Evolutionary conservation across 192 early-diverging fungal genomes (phyloP).

Genomic region (Lunasporangiospora selenospora): DNA sequence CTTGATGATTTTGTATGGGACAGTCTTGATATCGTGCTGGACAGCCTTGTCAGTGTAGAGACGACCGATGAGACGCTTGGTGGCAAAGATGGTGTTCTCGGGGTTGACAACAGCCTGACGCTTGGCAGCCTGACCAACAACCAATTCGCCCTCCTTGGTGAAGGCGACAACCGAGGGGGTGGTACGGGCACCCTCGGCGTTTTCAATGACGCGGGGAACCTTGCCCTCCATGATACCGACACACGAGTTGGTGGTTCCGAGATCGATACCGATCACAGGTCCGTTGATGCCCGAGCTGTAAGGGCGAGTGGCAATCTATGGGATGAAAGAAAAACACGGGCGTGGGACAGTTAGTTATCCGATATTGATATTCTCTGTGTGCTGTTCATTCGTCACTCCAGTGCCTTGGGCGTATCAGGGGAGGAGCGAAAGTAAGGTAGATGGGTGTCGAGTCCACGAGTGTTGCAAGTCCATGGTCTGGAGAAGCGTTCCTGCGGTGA

Average conservation of each 20-base stretch:
- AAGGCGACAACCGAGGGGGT: constrained; percentile 98
- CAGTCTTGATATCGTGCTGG: constrained; percentile 88
- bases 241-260: constrained; percentile 99
- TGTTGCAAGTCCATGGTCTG: no score
- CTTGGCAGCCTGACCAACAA: constrained; percentile 98
- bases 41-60: constrained; percentile 89
- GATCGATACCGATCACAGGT: constrained; percentile 96
- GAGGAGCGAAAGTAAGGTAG: no score
- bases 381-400: not conserved
- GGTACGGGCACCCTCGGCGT: constrained; percentile 94
- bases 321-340: not conserved
- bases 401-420: not conserved
- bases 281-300: constrained; percentile 68
- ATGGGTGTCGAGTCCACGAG: no score
- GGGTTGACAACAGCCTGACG: constrained; percentile 99
- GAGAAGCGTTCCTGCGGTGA: no score
- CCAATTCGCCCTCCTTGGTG: constrained; percentile 92
- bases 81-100: constrained; percentile 97
- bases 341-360: not conserved
- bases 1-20: constrained; percentile 94
- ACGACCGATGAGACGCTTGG: constrained; percentile 97
- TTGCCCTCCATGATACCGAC: constrained; percentile 99
- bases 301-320: constrained; percentile 22
- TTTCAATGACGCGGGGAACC: constrained; percentile 95
- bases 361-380: not conserved